Evolutionary conservation across 352 stramenopile genomes (phyloP).

Genomic region (Phytophthora pseudosyringae): DNA sequence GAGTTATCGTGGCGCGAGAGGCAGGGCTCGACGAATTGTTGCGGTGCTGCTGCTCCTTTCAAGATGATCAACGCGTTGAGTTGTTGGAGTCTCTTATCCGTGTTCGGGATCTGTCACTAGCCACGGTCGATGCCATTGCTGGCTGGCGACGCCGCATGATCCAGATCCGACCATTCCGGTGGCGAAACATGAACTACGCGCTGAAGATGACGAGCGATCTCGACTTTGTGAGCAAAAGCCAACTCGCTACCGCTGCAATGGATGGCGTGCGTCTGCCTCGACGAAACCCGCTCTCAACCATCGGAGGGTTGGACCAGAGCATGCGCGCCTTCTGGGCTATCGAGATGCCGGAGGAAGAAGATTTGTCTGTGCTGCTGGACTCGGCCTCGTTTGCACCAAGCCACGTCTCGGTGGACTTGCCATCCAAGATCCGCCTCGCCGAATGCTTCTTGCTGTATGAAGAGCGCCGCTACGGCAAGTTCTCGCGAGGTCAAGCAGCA

Average conservation of each 20-base stretch:
- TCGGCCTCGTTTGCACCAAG: slow-evolving; percentile 50
- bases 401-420: slow-evolving; percentile 41
- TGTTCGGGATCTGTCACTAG: slow-evolving; percentile 56
- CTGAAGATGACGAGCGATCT: slow-evolving; percentile 72
- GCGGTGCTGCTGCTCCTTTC: slow-evolving; percentile 54
- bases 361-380: slow-evolving; percentile 64
- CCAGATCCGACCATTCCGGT: slow-evolving; percentile 60
- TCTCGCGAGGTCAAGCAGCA: slow-evolving; percentile 39
- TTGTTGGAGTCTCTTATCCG: slow-evolving; percentile 57
- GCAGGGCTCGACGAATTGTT: slow-evolving; percentile 60
- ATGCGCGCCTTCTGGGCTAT: slow-evolving; percentile 59
- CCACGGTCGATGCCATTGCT: slow-evolving; percentile 62
- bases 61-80: slow-evolving; percentile 47
- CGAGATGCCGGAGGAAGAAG: slow-evolving; percentile 62
- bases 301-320: slow-evolving; percentile 70
- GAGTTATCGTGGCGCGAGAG: slow-evolving; percentile 69
- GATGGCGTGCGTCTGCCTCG: slow-evolving; percentile 59
- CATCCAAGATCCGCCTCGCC: slow-evolving; percentile 58
- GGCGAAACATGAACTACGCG: slow-evolving; percentile 70
- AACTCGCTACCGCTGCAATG: slow-evolving; percentile 55
- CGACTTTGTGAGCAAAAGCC: slow-evolving; percentile 81
- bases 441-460: slow-evolving; percentile 70
- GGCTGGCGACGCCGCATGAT: slow-evolving; percentile 72
- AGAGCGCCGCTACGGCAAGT: slow-evolving; percentile 51
- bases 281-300: slow-evolving; percentile 76